Percentiles rank a stretch among this genome's conserved stretches.
Conservation (phyloP, 2,329 filamentous ascomycete genomes). For the Beauveria pseudobassiana region DNA sequence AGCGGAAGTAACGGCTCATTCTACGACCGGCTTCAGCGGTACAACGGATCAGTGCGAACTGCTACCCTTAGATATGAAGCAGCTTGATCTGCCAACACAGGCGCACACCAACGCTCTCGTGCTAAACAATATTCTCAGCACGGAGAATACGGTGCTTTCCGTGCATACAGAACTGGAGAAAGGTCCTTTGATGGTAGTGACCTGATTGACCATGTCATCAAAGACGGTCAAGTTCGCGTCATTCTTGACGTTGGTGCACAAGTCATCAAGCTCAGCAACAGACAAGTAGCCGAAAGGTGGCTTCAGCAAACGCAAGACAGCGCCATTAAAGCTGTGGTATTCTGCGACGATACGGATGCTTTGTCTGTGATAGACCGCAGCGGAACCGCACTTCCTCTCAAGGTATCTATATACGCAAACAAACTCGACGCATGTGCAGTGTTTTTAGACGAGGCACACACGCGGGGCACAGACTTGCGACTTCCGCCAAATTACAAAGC, state of each 20-base stretch:
- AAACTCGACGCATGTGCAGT: constrained; percentile 54
- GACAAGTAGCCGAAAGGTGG: constrained; percentile 35
- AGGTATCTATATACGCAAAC: constrained; percentile 49
- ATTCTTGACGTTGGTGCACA: constrained; percentile 66
- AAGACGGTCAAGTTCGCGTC: constrained; percentile 35
- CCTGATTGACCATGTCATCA: not conserved
- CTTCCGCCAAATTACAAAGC: constrained; percentile 53
- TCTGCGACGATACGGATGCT: constrained; percentile 49
- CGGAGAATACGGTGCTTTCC: constrained; percentile 37
- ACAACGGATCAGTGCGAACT: constrained; percentile 57
- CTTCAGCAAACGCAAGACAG: not conserved
- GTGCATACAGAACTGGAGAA: constrained; percentile 17
- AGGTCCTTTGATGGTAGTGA: constrained; percentile 33
- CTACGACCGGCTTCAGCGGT: constrained; percentile 61
- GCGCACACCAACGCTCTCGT: constrained; percentile 62
- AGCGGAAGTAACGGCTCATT: constrained; percentile 34
- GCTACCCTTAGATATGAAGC: constrained; percentile 47
- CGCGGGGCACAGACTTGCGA: constrained; percentile 60
- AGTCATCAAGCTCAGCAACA: constrained; percentile 56
- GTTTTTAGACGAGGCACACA: constrained; percentile 65
- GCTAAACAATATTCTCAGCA: constrained; percentile 47
- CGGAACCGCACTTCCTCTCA: constrained; percentile 40
- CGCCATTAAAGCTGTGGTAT: constrained; percentile 37
- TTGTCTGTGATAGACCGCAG: constrained; percentile 43
- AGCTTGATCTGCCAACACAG: constrained; percentile 47